Conservation (phyloP, 805 yeast species). For the Hanseniaspora osmophila region DNA sequence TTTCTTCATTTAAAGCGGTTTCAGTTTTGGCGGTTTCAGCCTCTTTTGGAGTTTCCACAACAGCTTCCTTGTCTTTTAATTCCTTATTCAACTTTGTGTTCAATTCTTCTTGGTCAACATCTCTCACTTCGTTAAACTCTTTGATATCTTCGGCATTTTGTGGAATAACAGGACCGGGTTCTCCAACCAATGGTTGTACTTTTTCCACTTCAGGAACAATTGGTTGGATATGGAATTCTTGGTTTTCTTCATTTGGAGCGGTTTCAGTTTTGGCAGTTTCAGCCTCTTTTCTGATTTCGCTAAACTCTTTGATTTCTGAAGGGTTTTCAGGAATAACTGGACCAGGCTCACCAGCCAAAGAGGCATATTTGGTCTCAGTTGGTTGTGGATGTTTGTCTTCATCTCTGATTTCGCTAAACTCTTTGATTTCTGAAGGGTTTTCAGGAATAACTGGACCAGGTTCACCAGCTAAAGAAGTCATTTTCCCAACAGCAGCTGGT, state of each 20-base stretch:
- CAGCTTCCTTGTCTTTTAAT: neutral
- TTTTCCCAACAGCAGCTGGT: neutral
- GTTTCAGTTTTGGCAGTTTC: neutral
- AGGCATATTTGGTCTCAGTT: neutral
- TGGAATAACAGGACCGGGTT: conserved; percentile 59
- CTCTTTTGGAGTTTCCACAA: conserved; percentile 1
- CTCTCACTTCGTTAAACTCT: conserved; percentile 44
- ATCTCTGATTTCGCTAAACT: conserved; percentile 27
- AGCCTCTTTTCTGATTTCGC: conserved; percentile 14
- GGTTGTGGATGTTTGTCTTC: neutral
- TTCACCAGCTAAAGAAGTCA: conserved; percentile 28
- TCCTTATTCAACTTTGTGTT: conserved; percentile 28
- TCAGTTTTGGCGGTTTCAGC: neutral
- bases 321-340: conserved; percentile 26
- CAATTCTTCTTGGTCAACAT: conserved; percentile 44
- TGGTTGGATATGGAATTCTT: conserved; percentile 2
- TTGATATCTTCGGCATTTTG: conserved; percentile 45
- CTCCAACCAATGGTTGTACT: conserved; percentile 30
- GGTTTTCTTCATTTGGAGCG: neutral
- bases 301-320: conserved; percentile 42
- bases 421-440: conserved; percentile 37
- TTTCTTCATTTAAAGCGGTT: no score
- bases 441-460: conserved; percentile 20
- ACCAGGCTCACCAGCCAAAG: conserved; percentile 24
- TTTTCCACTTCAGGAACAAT: neutral